phyloP scores from a whole-genome alignment of 805 yeast species.

The Spathaspora hagerdaliae region DNA sequence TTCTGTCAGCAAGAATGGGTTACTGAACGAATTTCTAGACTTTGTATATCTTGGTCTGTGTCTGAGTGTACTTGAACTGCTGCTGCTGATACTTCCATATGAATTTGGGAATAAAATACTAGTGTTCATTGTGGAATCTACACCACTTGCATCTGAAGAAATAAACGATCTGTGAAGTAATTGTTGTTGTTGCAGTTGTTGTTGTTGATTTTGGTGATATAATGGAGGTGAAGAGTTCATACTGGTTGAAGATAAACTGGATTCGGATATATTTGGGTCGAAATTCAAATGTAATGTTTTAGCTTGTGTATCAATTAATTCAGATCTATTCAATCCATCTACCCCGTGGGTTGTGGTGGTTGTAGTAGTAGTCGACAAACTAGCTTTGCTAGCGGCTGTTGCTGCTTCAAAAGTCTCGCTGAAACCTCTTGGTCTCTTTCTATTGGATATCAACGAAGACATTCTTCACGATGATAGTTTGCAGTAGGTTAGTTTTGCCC shows the following conservation, averaged over 20 bases:
- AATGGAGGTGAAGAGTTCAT: conserved; percentile 4
- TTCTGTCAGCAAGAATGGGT: conserved; percentile 6
- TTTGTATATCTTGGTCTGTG: background rate
- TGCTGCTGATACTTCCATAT: background rate
- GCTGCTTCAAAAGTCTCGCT: conserved; percentile 32
- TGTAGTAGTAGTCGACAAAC: background rate
- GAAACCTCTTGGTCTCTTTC: conserved; percentile 44
- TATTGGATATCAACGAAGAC: conserved; percentile 33
- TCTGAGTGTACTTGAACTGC: background rate
- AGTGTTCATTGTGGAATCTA: background rate
- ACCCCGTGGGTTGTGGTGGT: background rate
- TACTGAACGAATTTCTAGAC: conserved; percentile 1
- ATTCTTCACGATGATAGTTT: conserved; percentile 8
- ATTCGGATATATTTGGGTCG: conserved; percentile 2
- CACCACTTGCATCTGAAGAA: background rate
- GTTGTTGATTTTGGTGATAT: background rate
- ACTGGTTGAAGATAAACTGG: conserved; percentile 2
- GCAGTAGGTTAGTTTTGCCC: too few species aligned
- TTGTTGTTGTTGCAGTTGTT: conserved; percentile 1
- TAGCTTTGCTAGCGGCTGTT: conserved; percentile 2
- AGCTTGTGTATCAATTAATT: background rate
- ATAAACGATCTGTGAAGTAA: conserved; percentile 1
- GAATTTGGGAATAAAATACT: background rate
- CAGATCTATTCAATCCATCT: too few species aligned
- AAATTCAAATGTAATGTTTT: conserved; percentile 3